Evolutionary conservation across 176 grass and related monocot species (phyloP).

Genomic region (Oryza coarctata): DNA sequence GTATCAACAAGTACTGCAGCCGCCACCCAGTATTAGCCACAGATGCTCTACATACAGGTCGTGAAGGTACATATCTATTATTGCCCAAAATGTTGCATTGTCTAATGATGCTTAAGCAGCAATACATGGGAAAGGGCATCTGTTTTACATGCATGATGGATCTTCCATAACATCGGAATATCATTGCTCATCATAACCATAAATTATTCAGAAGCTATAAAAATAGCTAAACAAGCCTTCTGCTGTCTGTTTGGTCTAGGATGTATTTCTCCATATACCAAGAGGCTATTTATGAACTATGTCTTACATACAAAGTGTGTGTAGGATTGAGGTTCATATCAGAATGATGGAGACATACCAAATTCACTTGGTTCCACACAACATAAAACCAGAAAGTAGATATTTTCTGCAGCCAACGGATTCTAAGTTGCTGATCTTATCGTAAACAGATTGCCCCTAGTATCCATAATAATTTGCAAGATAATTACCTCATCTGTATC

Average conservation of each 20-base stretch:
- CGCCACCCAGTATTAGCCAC: background rate
- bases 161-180: background rate
- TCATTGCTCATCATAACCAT: background rate
- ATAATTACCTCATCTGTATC: slow-evolving; percentile 67
- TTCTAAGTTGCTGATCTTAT: slow-evolving; percentile 3
- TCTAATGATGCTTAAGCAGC: background rate
- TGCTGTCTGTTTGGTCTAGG: slow-evolving; percentile 3
- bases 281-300: slow-evolving; percentile 25
- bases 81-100: background rate
- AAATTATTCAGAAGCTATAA: background rate
- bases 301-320: slow-evolving; percentile 16
- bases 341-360: slow-evolving; percentile 10
- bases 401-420: slow-evolving; percentile 22
- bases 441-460: background rate
- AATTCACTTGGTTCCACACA: slow-evolving; percentile 12
- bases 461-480: slow-evolving; percentile 6
- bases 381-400: background rate
- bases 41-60: background rate
- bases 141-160: background rate
- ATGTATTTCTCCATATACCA: slow-evolving; percentile 9
- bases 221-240: slow-evolving; percentile 16
- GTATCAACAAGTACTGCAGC: background rate
- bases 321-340: slow-evolving; percentile 5
- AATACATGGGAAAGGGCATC: background rate
- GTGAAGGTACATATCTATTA: background rate